These are phyloP conservation scores for Pyrenophora seminiperda DNA, from an alignment of 2,329 filamentous ascomycete species.

Conservation along the genomic window DNA sequence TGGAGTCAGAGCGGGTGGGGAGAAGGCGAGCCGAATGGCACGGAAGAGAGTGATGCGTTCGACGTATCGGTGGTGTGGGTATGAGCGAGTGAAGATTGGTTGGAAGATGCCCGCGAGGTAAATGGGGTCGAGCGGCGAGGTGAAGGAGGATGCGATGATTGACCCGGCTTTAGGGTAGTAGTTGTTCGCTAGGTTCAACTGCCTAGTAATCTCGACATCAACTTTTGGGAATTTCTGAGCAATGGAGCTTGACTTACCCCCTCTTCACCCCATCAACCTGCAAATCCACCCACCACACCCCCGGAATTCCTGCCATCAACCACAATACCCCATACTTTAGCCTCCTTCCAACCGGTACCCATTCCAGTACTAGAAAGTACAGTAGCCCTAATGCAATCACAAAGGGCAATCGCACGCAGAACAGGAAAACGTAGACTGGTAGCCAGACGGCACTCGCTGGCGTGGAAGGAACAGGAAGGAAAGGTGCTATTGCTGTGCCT, in stretches of 20 bases:
- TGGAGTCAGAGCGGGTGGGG: conserved; percentile 55
- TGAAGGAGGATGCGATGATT: conserved; percentile 88
- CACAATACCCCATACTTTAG: conserved; percentile 85
- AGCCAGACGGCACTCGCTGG: conserved; percentile 65
- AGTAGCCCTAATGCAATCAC: conserved; percentile 69
- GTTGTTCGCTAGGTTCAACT: conserved; percentile 42
- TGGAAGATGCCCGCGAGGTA: conserved; percentile 97
- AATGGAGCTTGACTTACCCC: conserved; percentile 60
- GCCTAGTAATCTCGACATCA: conserved; percentile 16
- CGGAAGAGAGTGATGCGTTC: conserved; percentile 75
- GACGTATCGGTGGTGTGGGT: conserved; percentile 74
- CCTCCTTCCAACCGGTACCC: conserved; percentile 71
- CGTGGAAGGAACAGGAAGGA: conserved; percentile 78
- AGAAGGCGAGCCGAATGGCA: conserved; percentile 75
- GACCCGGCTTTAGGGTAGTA: conserved; percentile 79
- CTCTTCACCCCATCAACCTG: conserved; percentile 96
- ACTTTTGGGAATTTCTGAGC: neutral
- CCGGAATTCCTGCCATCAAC: conserved; percentile 84
- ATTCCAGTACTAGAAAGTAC: conserved; percentile 84
- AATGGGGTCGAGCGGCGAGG: conserved; percentile 87
- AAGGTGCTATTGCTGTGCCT: conserved; percentile 97
- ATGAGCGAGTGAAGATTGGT: conserved; percentile 88
- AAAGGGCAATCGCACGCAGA: conserved; percentile 78
- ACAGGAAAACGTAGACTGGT: conserved; percentile 72
- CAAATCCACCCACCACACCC: conserved; percentile 98